phyloP scores from a whole-genome alignment of 2,329 filamentous ascomycete species.

The Fonsecaea multimorphosa region DNA sequence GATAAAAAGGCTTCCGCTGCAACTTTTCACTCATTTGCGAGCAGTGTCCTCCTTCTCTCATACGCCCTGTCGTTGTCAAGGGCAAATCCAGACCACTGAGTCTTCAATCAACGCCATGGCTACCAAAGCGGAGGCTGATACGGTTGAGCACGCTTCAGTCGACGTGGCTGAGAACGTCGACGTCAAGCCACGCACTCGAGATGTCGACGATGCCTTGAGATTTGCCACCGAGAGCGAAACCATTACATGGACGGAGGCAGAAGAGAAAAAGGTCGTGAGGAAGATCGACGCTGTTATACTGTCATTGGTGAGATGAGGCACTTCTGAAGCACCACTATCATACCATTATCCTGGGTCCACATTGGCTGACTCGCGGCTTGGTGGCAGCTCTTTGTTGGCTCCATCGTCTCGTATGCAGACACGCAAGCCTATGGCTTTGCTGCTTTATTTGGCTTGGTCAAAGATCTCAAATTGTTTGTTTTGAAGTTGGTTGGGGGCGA shows the following conservation, averaged over 20 bases:
- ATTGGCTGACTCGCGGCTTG: too few species aligned
- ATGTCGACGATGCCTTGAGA: slow-evolving; percentile 17
- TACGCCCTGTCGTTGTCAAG: too few species aligned
- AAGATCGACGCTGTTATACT: slow-evolving; percentile 23
- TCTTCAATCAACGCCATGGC: slow-evolving; percentile 5
- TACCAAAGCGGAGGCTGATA: slow-evolving; percentile 14
- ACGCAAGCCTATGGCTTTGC: slow-evolving; percentile 25
- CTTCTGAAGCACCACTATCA: background rate
- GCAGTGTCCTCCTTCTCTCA: too few species aligned
- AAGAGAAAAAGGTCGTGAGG: slow-evolving; percentile 20
- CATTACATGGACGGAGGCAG: slow-evolving; percentile 18
- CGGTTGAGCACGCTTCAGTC: slow-evolving; percentile 7
- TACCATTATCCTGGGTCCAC: too few species aligned
- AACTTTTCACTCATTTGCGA: too few species aligned
- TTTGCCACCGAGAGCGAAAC: slow-evolving; percentile 14
- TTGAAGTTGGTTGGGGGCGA: slow-evolving; percentile 11
- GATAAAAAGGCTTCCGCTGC: background rate
- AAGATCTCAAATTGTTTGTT: slow-evolving; percentile 22
- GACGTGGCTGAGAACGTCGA: slow-evolving; percentile 1
- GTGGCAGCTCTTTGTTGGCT: slow-evolving; percentile 16
- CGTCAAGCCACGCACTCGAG: slow-evolving; percentile 10
- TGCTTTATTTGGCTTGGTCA: slow-evolving; percentile 22
- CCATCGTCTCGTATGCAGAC: slow-evolving; percentile 22
- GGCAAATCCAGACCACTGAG: background rate
- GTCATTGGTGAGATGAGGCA: slow-evolving; percentile 16